Evolutionary conservation across 176 grass and related monocot species (phyloP), one percentile per base, ranked within the genome.

Genomic region (Phoenix dactylifera): DNA sequence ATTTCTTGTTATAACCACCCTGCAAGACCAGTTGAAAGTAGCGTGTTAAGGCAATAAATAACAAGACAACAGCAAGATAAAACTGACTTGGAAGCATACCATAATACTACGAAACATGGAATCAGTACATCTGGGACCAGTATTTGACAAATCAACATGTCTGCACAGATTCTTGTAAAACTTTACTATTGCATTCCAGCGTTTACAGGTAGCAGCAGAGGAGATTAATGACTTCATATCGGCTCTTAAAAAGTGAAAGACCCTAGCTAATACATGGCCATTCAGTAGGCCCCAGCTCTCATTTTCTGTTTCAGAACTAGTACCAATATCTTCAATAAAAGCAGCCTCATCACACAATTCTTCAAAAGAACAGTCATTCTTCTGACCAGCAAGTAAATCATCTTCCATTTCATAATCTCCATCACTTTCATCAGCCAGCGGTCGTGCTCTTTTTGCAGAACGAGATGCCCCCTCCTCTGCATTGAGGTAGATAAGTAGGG

Each of bases 171-270:
- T 83, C 76, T 73, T 98, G 82, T 98, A 98, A 65, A 76, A 66
- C 52, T 88, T 79, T 10, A 58, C 66, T 18, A 79, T 82, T 66
- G 74, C 57, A 32, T 88, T 85, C 93, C 93, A 98, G 44, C 67
- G 51, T 48, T 66, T 88, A 74, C 93, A 98, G 9, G 84, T 86
- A 73, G 65, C 62, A 82, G 93, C 75, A 69, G 84, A 92, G 58
- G 81, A 98, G 51, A 91, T 57, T 71, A 98, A 76, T 53, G 93
- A 92, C 68, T 82, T 98, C 56, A 79, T 59, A 52, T 98, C 93
- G 69, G 72, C 76, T 72, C 83, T 85, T 50, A 98, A 77, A 71
- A 85, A 88, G 86, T 98, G 93, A 53, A 98, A 92, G 64, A 92
- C 73, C 72, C 93, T 92, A 30, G 81, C 81, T 75, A 98, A 73